Conservation (phyloP, 208 protist genomes). For the Leishmania lainsoni region DNA sequence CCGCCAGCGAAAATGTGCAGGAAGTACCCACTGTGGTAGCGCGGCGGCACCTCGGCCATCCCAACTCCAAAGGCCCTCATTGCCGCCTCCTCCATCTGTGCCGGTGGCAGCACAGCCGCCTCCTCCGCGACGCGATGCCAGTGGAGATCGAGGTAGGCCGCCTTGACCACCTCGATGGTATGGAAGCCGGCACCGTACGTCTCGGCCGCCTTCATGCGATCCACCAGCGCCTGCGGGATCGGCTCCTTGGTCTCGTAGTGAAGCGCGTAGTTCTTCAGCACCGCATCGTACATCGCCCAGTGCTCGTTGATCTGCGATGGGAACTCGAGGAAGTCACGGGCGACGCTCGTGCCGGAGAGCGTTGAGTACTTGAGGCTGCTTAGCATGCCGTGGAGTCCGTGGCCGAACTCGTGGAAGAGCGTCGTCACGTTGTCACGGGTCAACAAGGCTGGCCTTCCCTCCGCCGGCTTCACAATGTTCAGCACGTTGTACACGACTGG, state of each 20-base stretch:
- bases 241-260: slow-evolving; percentile 59
- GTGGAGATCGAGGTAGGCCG: slow-evolving; percentile 49
- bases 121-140: slow-evolving; percentile 51
- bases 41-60: slow-evolving; percentile 25
- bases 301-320: slow-evolving; percentile 86
- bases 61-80: slow-evolving; percentile 18
- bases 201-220: slow-evolving; percentile 40
- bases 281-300: slow-evolving; percentile 48
- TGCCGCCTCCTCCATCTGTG: slow-evolving; percentile 37
- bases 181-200: slow-evolving; percentile 40
- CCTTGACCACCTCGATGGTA: slow-evolving; percentile 57
- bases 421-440: slow-evolving; percentile 56
- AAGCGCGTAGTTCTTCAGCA: slow-evolving; percentile 53
- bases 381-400: slow-evolving; percentile 81
- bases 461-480: slow-evolving; percentile 58
- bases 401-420: slow-evolving; percentile 75
- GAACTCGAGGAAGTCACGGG: slow-evolving; percentile 80
- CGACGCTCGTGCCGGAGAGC: slow-evolving; percentile 63
- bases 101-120: slow-evolving; percentile 10
- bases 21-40: slow-evolving; percentile 56
- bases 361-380: slow-evolving; percentile 36
- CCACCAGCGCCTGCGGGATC: slow-evolving; percentile 49
- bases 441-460: slow-evolving; percentile 54
- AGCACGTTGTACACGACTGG: slow-evolving; percentile 52
- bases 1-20: slow-evolving; percentile 69